Conservation (phyloP, 2,329 filamentous ascomycete genomes). For the Colletotrichum eremochloae region DNA sequence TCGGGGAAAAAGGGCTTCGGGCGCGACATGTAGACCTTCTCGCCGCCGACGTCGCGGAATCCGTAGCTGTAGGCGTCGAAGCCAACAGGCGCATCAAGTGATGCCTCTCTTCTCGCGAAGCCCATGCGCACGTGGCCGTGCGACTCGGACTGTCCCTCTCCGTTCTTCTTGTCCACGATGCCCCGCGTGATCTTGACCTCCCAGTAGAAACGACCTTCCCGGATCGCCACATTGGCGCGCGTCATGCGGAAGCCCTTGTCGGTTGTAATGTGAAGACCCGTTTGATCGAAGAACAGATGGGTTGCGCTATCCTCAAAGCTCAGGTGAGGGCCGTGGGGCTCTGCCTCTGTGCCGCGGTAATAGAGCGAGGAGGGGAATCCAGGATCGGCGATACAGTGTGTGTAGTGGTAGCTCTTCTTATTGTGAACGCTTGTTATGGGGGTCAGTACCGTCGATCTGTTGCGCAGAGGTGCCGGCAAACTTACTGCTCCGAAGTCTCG, state of each 20-base stretch:
- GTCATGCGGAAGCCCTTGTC: slow-evolving; percentile 94
- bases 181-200: slow-evolving; percentile 92
- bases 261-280: slow-evolving; percentile 84
- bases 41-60: slow-evolving; percentile 88
- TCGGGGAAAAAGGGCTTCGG: slow-evolving; percentile 90
- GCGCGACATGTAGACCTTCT: slow-evolving; percentile 93
- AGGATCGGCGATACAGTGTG: slow-evolving; percentile 90
- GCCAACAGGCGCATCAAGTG: slow-evolving; percentile 85
- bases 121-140: slow-evolving; percentile 84
- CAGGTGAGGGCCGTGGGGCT: slow-evolving; percentile 85
- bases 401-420: slow-evolving; percentile 86
- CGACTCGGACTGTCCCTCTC: slow-evolving; percentile 60
- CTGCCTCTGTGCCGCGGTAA: slow-evolving; percentile 89
- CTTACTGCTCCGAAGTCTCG: slow-evolving; percentile 75
- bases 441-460: slow-evolving; percentile 4
- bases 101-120: slow-evolving; percentile 85
- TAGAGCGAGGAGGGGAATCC: slow-evolving; percentile 87
- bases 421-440: slow-evolving; percentile 65
- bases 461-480: slow-evolving; percentile 30
- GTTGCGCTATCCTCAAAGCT: slow-evolving; percentile 93
- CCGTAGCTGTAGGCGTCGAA: slow-evolving; percentile 96
- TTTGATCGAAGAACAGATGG: slow-evolving; percentile 84
- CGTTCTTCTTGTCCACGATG: slow-evolving; percentile 62
- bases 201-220: slow-evolving; percentile 93
- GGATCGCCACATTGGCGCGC: slow-evolving; percentile 88